Evolutionary conservation across 208 protist species (phyloP), one percentile per base, ranked within the genome.

Genomic region (Porcisia hertigi): DNA sequence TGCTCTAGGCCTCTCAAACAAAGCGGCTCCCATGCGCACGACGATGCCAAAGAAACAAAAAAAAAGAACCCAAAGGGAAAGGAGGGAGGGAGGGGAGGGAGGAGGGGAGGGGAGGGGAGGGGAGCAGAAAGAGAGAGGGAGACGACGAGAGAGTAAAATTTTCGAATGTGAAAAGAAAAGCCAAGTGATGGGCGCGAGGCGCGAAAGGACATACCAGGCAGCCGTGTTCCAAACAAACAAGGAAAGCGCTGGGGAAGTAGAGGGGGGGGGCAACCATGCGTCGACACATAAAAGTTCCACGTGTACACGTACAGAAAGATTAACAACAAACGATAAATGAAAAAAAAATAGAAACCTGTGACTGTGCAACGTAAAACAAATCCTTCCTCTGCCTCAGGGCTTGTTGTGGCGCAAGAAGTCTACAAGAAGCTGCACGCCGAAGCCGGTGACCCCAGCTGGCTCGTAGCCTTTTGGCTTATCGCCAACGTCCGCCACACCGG

Each of bases 361-460:
- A 39, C 12, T 36, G 43, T 36, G 43, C 34, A 65, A 43, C 0
- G 18, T 25, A 6, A 23, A 14, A 43, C 16, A 25, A 0, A n/a
- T 43, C 36, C 34, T 30, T 30, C 30, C 30, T 30, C 30, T 30
- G 36, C 2, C 60, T 63, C 52, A 58, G 53, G 69, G 55, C 64
- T 77, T 79, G 39, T 80, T 81, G 36, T 47, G 70, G 47, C 89
- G 86, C 30, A 94, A 76, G 81, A 86, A 93, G 76, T 97, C 91
- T 43, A 94, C 76, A 3, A 97, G 82, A 43, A 96, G 79, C 81
- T 95, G 86, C 43, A 97, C 93, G 11, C 93, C 93, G 74, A 88
- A 97, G 43, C 93, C 93, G 16, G 90, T 89, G 25, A 88, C 91
- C 20, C 90, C 92, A 18, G 89, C 88, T 14, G 91, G 92, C 43